Evolutionary conservation across 1,284 basidiomycete genomes (phyloP).

Genomic region (Melampsora americana): DNA sequence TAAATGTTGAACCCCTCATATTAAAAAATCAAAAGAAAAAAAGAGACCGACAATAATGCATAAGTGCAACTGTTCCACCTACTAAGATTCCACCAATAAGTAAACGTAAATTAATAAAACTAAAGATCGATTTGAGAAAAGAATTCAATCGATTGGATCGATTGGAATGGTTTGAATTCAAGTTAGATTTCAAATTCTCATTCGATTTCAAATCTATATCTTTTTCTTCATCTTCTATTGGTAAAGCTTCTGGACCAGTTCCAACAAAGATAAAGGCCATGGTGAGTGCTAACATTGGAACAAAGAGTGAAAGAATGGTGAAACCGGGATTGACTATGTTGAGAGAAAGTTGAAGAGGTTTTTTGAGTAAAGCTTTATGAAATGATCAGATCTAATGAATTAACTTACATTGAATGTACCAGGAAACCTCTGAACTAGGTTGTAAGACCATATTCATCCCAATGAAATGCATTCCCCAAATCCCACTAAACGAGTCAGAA

Average conservation of each 20-base stretch:
- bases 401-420: conserved; percentile 35
- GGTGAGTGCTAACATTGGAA: conserved; percentile 23
- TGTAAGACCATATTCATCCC: conserved; percentile 34
- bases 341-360: too few relatives aligned
- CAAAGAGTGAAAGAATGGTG: conserved; percentile 27
- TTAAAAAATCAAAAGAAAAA: too few relatives aligned
- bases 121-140: neutral
- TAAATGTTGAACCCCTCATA: too few relatives aligned
- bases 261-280: conserved; percentile 35
- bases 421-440: conserved; percentile 8
- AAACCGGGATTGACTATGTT: conserved; percentile 28
- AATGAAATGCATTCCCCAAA: conserved; percentile 39
- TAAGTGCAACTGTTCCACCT: conserved; percentile 65
- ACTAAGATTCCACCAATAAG: conserved; percentile 63
- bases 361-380: too few relatives aligned
- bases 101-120: conserved; percentile 20
- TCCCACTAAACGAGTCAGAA: neutral
- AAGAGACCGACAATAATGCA: conserved; percentile 49
- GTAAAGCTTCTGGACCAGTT: conserved; percentile 12
- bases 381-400: too few relatives aligned
- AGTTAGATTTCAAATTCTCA: neutral
- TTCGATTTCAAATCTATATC: neutral
- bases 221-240: conserved; percentile 20
- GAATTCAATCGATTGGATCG: too few relatives aligned
- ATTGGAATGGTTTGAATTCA: too few relatives aligned